These are phyloP conservation scores for Zea luxurians DNA, from an alignment of 176 grass and related monocot genomes.

Conservation along the genomic window DNA sequence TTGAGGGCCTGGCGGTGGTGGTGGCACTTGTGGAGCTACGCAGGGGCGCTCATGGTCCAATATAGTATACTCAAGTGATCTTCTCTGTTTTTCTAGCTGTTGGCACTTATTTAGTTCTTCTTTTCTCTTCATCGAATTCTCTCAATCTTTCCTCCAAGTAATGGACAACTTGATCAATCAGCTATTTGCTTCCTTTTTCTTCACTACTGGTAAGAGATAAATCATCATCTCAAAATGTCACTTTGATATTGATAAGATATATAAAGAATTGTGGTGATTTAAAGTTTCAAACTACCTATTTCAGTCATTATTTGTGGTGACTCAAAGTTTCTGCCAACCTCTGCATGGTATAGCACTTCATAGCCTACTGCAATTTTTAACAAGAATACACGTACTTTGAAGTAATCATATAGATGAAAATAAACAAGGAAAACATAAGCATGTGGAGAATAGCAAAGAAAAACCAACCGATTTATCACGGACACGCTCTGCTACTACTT, in stretches of 20 bases:
- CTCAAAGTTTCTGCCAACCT: no score
- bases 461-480: no score
- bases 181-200: conserved; percentile 99
- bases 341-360: no score
- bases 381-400: no score
- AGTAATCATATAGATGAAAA: no score
- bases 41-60: conserved; percentile 92
- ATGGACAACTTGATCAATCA: conserved; percentile 86
- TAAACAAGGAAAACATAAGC: no score
- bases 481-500: no score
- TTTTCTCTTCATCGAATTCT: conserved; percentile 95
- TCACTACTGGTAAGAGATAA: conserved; percentile 46
- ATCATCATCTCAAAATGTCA: conserved; percentile 7
- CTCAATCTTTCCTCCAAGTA: conserved; percentile 83
- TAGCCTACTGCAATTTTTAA: no score
- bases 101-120: conserved; percentile 92
- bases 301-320: conserved; percentile 97
- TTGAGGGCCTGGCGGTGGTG: no score
- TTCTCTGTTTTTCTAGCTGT: conserved; percentile 83
- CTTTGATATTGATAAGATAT: conserved; percentile 8
- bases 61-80: conserved; percentile 86
- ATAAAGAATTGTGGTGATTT: conserved; percentile 8
- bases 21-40: no score
- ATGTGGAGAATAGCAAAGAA: no score
- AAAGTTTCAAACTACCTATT: conserved; percentile 52